Evolutionary conservation across 805 yeast genomes (phyloP).

Genomic region (Zygosaccharomyces pseudorouxii): DNA sequence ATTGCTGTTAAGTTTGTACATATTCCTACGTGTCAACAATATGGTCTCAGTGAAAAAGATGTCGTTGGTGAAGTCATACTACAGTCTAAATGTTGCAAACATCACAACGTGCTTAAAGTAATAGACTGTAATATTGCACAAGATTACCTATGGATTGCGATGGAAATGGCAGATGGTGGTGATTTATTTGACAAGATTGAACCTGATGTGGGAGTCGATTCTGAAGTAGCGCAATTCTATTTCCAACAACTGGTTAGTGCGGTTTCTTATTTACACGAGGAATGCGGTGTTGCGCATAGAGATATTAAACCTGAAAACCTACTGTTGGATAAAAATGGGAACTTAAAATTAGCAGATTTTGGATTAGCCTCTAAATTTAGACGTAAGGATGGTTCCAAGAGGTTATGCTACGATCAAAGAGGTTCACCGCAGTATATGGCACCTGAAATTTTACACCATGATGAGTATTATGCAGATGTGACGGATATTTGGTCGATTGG

Average conservation of each 20-base stretch:
- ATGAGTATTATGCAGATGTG: constrained; percentile 50
- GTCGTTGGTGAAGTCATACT: constrained; percentile 51
- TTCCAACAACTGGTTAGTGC: constrained; percentile 63
- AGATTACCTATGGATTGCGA: constrained; percentile 58
- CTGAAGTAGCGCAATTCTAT: constrained; percentile 62
- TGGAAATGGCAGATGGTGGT: constrained; percentile 71
- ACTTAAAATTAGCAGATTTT: constrained; percentile 70
- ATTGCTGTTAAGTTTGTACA: constrained; percentile 60
- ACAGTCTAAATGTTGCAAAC: constrained; percentile 55
- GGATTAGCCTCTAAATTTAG: constrained; percentile 64
- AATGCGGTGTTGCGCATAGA: constrained; percentile 66
- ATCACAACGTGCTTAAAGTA: constrained; percentile 55
- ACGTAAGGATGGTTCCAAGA: constrained; percentile 44
- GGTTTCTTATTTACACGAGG: constrained; percentile 52
- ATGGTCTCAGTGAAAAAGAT: constrained; percentile 38
- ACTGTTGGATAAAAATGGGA: constrained; percentile 57
- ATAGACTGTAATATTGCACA: constrained; percentile 50
- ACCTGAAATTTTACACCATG: constrained; percentile 52
- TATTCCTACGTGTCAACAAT: constrained; percentile 34
- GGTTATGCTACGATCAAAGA: constrained; percentile 50
- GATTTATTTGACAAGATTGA: constrained; percentile 76
- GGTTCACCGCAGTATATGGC: constrained; percentile 79
- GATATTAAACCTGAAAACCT: constrained; percentile 76
- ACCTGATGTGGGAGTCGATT: constrained; percentile 66
- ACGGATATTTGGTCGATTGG: constrained; percentile 73